Evolutionary conservation across 2,329 filamentous ascomycete genomes (phyloP).

Genomic region (Colletotrichum aenigma): DNA sequence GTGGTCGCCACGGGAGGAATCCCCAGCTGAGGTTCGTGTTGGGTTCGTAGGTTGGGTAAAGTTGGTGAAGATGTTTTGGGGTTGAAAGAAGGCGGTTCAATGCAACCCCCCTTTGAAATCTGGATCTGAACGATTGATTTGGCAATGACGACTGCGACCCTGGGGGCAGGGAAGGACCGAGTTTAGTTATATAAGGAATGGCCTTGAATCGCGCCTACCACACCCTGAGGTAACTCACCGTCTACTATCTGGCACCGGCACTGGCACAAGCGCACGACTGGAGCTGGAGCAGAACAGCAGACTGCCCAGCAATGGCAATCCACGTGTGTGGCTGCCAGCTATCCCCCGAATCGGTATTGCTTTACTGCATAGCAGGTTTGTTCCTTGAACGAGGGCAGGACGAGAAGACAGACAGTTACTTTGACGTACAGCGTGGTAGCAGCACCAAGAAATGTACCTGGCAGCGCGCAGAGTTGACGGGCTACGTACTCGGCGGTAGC

Average conservation of each 20-base stretch:
- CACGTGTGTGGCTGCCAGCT: neutral
- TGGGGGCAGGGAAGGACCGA: neutral
- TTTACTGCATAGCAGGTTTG: neutral
- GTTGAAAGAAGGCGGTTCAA: neutral
- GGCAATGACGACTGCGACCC: neutral
- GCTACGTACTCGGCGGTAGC: neutral
- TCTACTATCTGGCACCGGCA: neutral
- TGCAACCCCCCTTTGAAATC: neutral
- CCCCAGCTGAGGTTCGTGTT: neutral
- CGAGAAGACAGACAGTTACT: neutral
- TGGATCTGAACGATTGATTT: neutral
- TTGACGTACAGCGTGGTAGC: neutral
- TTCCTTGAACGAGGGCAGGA: neutral
- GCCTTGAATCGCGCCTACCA: neutral
- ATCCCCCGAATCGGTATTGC: neutral
- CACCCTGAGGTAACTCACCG: neutral
- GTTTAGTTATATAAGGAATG: constrained; percentile 1
- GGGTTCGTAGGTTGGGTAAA: neutral
- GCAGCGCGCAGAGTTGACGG: neutral
- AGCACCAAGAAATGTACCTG: neutral
- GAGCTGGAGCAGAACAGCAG: neutral
- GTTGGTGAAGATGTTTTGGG: neutral
- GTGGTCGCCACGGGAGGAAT: neutral
- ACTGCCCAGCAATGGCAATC: neutral
- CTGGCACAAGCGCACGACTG: neutral